phyloP scores from a whole-genome alignment of 352 stramenopile genomes.

The Phytopythium sindhum region DNA sequence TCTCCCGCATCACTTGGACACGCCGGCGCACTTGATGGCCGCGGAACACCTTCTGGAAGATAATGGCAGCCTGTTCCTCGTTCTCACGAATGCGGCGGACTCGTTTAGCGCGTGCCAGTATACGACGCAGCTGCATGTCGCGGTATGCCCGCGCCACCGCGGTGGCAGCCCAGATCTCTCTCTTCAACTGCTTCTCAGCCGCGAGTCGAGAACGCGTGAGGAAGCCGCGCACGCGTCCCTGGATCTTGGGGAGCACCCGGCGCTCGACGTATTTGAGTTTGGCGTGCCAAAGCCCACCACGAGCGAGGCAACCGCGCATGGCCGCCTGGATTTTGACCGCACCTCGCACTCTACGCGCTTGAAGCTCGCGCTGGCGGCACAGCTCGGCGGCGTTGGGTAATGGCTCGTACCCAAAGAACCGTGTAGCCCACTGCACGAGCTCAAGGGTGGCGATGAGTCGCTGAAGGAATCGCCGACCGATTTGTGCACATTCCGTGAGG shows the following conservation, averaged over 20 bases:
- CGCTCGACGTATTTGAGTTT: slow-evolving; percentile 68
- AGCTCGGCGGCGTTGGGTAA: slow-evolving; percentile 79
- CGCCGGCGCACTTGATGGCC: slow-evolving; percentile 51
- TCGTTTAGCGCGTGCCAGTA: slow-evolving; percentile 42
- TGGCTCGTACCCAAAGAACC: slow-evolving; percentile 84
- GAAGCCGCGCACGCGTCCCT: slow-evolving; percentile 80
- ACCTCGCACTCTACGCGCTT: slow-evolving; percentile 36
- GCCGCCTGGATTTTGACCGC: slow-evolving; percentile 76
- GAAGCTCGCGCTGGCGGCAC: slow-evolving; percentile 53
- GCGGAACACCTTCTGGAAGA: slow-evolving; percentile 77
- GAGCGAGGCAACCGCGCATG: slow-evolving; percentile 74
- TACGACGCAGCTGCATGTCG: slow-evolving; percentile 45
- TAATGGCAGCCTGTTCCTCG: slow-evolving; percentile 56
- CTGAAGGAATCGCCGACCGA: slow-evolving; percentile 75
- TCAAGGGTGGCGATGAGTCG: slow-evolving; percentile 62
- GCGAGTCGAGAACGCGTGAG: slow-evolving; percentile 48
- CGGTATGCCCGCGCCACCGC: slow-evolving; percentile 52
- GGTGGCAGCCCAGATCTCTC: slow-evolving; percentile 29
- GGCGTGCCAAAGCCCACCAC: slow-evolving; percentile 67
- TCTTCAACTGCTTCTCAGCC: slow-evolving; percentile 19
- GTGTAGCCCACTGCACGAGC: slow-evolving; percentile 81
- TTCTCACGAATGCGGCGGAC: slow-evolving; percentile 51
- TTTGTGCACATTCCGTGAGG: slow-evolving; percentile 68
- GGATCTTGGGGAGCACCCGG: slow-evolving; percentile 64
- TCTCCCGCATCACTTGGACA: slow-evolving; percentile 41